Conservation (phyloP, 306 rosid species). For the Prunus dulcis region DNA sequence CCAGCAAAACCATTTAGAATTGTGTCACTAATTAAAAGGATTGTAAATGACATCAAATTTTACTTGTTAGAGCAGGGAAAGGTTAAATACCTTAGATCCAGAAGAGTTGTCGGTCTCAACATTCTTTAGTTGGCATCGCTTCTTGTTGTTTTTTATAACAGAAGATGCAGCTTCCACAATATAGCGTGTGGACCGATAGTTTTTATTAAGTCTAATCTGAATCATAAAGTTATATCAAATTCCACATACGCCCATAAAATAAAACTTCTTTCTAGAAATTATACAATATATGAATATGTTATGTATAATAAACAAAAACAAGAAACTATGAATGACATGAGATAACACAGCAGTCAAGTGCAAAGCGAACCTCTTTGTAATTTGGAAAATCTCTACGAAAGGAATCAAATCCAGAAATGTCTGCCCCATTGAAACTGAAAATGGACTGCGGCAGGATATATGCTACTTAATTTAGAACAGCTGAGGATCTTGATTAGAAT, state of each 20-base stretch:
- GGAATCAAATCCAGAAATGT: slow-evolving; percentile 80
- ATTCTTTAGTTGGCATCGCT: slow-evolving; percentile 60
- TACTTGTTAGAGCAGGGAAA: slow-evolving; percentile 6
- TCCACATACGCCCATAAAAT: slow-evolving; percentile 3
- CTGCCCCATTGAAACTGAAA: slow-evolving; percentile 98
- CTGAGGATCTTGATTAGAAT: slow-evolving; percentile 1
- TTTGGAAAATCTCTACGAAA: slow-evolving; percentile 79
- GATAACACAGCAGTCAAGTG: too few species aligned
- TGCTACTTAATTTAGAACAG: slow-evolving; percentile 21
- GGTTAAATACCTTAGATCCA: slow-evolving; percentile 76
- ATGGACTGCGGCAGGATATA: slow-evolving; percentile 64
- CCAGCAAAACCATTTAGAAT: slow-evolving; percentile 11
- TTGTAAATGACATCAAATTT: slow-evolving; percentile 8
- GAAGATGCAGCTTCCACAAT: slow-evolving; percentile 92
- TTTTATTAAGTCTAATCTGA: slow-evolving; percentile 85
- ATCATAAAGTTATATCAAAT: slow-evolving; percentile 26
- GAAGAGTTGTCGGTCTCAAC: slow-evolving; percentile 77
- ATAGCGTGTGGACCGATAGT: slow-evolving; percentile 87
- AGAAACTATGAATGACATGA: not conserved
- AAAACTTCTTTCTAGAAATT: slow-evolving; percentile 8
- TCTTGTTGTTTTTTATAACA: slow-evolving; percentile 71
- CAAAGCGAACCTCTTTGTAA: slow-evolving; percentile 66
- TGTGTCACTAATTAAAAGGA: slow-evolving; percentile 6
- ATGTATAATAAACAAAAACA: slow-evolving; percentile 7
- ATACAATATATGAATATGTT: slow-evolving; percentile 5